Conservation (phyloP, 306 rosid species). For the Lathyrus aphaca region DNA sequence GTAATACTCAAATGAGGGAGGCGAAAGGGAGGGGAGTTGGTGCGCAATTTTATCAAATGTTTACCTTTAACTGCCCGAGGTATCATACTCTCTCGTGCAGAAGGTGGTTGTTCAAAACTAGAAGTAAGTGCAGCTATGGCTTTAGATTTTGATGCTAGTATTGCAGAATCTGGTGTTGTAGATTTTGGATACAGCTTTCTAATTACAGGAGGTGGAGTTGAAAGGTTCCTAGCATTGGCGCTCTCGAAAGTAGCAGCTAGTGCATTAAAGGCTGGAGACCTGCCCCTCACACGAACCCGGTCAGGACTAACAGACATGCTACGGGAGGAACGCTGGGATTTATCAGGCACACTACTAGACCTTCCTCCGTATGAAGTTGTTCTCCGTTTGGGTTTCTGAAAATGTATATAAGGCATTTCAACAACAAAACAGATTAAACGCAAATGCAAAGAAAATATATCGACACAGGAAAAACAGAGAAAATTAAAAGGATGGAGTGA, state of each 20-base stretch:
- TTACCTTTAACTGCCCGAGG: constrained; percentile 87
- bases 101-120: constrained; percentile 61
- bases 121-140: constrained; percentile 73
- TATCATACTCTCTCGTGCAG: constrained; percentile 66
- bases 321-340: constrained; percentile 83
- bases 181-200: constrained; percentile 91
- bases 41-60: constrained; percentile 25
- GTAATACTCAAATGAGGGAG: neutral
- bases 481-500: constrained; percentile 17
- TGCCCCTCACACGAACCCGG: constrained; percentile 91
- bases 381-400: constrained; percentile 89
- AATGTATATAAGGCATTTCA: constrained; percentile 31
- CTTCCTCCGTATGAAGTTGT: constrained; percentile 79
- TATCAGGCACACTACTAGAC: constrained; percentile 78
- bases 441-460: constrained; percentile 26
- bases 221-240: constrained; percentile 73
- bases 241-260: constrained; percentile 89
- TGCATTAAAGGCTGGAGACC: constrained; percentile 97
- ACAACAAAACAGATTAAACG: constrained; percentile 31
- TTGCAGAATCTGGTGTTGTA: constrained; percentile 64
- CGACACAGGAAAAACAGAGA: constrained; percentile 3
- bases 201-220: constrained; percentile 90
- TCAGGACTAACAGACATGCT: constrained; percentile 95
- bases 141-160: constrained; percentile 59
- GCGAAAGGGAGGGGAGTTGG: constrained; percentile 17